Conservation (phyloP, 148 eudicot genomes). For the Beta vulgaris region DNA sequence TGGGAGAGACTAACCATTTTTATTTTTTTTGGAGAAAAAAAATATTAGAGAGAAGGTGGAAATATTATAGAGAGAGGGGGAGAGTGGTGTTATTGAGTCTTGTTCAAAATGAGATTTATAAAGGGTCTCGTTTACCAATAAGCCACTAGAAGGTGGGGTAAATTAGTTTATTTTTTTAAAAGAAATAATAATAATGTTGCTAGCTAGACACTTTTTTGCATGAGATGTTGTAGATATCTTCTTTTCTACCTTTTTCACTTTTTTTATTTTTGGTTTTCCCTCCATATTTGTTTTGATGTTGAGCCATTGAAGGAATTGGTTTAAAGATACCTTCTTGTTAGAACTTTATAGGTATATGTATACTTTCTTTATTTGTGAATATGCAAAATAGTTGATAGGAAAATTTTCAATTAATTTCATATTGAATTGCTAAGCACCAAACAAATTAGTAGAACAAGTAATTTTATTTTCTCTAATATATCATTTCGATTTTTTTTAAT, state of each 20-base stretch:
- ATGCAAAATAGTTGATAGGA: no score
- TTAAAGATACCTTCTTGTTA: slow-evolving; percentile 15
- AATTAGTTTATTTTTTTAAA: background rate
- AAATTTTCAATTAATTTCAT: no score
- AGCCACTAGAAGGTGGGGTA: slow-evolving; percentile 20
- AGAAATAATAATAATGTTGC: background rate
- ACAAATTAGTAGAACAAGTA: no score
- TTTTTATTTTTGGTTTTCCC: slow-evolving; percentile 23
- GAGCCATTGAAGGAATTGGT: slow-evolving; percentile 2
- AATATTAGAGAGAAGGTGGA: background rate
- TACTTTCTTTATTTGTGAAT: no score
- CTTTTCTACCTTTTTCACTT: slow-evolving; percentile 21
- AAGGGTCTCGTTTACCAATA: slow-evolving; percentile 47
- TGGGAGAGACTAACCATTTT: slow-evolving; percentile 49
- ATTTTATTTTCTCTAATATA: no score
- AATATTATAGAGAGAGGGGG: background rate
- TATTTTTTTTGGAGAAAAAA: background rate
- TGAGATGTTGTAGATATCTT: slow-evolving; percentile 20
- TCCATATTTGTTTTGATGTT: slow-evolving; percentile 33
- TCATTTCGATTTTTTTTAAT: no score
- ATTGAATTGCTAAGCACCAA: no score
- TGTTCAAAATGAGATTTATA: slow-evolving; percentile 40
- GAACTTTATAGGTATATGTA: background rate
- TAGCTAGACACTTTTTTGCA: slow-evolving; percentile 8
- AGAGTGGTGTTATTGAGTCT: slow-evolving; percentile 11